Percentiles rank a stretch among this genome's conserved stretches.
Conservation (phyloP, 1,139 yeast species). For the Zygosaccharomyces sapae region DNA sequence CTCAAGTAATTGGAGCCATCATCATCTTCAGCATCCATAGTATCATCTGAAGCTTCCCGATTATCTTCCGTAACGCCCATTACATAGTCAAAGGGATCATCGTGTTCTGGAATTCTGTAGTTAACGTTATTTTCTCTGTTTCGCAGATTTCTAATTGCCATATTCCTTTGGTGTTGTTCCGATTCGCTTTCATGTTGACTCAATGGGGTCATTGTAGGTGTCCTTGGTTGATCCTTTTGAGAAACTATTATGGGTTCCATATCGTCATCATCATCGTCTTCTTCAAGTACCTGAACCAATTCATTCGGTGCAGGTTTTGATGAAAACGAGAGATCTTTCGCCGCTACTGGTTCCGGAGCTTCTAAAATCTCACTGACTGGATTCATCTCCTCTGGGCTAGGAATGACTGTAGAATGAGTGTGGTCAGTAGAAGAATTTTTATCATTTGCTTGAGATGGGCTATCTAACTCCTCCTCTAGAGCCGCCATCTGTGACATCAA, state of each 20-base stretch:
- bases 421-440: conserved; percentile 3
- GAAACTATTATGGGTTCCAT: conserved; percentile 15
- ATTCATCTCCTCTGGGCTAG: conserved; percentile 13
- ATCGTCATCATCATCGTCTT: conserved; percentile 17
- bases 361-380: neutral
- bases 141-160: conserved; percentile 16
- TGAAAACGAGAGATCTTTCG: neutral
- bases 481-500: conserved; percentile 14
- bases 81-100: conserved; percentile 32
- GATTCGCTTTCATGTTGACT: conserved; percentile 12
- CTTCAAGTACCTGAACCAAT: conserved; percentile 25
- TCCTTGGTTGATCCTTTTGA: conserved; percentile 10
- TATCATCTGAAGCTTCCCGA: conserved; percentile 20
- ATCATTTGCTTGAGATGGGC: neutral
- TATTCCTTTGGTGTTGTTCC: neutral
- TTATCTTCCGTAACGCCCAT: conserved; percentile 17
- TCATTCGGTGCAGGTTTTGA: conserved; percentile 8
- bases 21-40: conserved; percentile 35
- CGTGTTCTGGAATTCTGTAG: conserved; percentile 31
- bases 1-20: conserved; percentile 30
- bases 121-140: conserved; percentile 21
- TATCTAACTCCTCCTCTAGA: conserved; percentile 10
- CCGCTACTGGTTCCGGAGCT: neutral
- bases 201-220: conserved; percentile 14
- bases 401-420: conserved; percentile 9